These are phyloP conservation scores for Setomelanomma holmii DNA, from an alignment of 2,329 filamentous ascomycete genomes.

Conservation along the genomic window DNA sequence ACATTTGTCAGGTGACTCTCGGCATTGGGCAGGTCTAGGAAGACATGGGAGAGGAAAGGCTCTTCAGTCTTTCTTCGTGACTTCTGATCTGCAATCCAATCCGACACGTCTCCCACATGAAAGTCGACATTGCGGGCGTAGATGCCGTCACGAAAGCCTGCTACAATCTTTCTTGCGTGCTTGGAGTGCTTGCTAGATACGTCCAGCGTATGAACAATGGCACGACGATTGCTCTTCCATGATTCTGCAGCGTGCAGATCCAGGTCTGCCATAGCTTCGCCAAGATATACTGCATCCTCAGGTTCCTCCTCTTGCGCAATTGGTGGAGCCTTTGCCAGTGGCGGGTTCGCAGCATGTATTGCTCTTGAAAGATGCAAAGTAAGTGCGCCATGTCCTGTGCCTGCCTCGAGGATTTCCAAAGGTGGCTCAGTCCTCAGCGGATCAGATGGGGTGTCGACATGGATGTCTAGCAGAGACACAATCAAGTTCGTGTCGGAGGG, in stretches of 20 bases:
- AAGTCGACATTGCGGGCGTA: slow-evolving; percentile 77
- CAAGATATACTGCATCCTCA: slow-evolving; percentile 40
- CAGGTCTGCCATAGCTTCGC: slow-evolving; percentile 41
- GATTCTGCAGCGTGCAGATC: slow-evolving; percentile 35
- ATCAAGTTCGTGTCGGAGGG: slow-evolving; percentile 78
- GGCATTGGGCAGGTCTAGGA: slow-evolving; percentile 75
- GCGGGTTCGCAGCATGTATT: slow-evolving; percentile 74
- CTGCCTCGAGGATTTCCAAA: slow-evolving; percentile 81
- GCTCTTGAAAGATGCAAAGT: slow-evolving; percentile 78
- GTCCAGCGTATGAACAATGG: slow-evolving; percentile 79
- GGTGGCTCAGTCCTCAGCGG: slow-evolving; percentile 50
- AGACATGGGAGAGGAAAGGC: slow-evolving; percentile 74
- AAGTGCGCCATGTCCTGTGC: slow-evolving; percentile 82
- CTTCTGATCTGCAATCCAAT: slow-evolving; percentile 65
- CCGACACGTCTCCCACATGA: slow-evolving; percentile 70
- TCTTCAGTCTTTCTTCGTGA: slow-evolving; percentile 37
- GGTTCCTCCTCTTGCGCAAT: slow-evolving; percentile 24
- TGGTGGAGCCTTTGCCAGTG: slow-evolving; percentile 48
- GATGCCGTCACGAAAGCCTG: slow-evolving; percentile 71
- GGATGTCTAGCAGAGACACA: slow-evolving; percentile 77
- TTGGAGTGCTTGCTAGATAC: slow-evolving; percentile 66
- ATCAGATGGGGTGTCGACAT: slow-evolving; percentile 56
- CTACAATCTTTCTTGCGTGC: slow-evolving; percentile 69
- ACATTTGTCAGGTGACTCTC: slow-evolving; percentile 61
- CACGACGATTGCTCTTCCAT: slow-evolving; percentile 61